These are phyloP conservation scores for Kwoniella botswanensis DNA, from an alignment of 768 basidiomycete species.

Conservation along the genomic window DNA sequence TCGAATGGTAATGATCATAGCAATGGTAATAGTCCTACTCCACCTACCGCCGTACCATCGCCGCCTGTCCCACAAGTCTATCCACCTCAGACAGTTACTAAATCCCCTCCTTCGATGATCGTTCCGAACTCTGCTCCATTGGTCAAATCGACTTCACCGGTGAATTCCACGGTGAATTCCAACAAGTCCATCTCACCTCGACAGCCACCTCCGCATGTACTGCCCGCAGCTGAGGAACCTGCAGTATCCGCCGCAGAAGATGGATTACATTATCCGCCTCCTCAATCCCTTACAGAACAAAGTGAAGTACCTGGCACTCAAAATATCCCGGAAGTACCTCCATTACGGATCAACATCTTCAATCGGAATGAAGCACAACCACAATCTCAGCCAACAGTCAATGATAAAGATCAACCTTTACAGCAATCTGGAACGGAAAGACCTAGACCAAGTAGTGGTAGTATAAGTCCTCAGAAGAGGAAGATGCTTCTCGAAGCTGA, in stretches of 20 bases:
- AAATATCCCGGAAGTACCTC: background rate
- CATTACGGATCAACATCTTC: slow-evolving; percentile 1
- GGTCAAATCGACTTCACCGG: background rate
- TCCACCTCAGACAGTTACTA: no score
- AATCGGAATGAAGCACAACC: background rate
- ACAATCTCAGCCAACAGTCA: background rate
- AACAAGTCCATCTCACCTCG: background rate
- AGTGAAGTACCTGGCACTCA: background rate
- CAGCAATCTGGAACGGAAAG: no score
- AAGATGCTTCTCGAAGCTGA: background rate
- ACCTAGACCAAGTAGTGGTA: background rate
- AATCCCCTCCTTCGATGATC: no score
- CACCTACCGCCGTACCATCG: background rate
- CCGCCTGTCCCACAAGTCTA: background rate
- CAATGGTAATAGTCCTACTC: background rate
- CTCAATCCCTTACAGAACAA: background rate
- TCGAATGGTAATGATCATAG: background rate
- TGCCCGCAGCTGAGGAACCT: background rate
- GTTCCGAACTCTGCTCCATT: background rate
- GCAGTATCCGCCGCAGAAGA: no score
- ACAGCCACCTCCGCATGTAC: slow-evolving; percentile 11
- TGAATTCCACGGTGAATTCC: background rate
- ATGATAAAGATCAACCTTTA: background rate
- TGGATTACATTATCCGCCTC: background rate
- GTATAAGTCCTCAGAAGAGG: background rate